Conservation (phyloP, 2,329 filamentous ascomycete species). For the Orbilia blumenaviensis region DNA sequence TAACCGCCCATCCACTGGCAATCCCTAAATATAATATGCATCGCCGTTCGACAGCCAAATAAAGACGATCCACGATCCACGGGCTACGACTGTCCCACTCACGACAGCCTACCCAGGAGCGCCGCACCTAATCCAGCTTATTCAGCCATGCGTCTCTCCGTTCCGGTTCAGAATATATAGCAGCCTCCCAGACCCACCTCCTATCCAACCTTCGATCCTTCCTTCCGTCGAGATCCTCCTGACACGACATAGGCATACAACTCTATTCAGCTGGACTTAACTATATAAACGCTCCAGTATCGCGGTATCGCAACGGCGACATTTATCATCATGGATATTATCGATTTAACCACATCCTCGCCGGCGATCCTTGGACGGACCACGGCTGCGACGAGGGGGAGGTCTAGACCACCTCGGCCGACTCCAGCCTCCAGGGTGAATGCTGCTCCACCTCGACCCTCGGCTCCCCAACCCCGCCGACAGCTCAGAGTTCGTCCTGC, state of each 20-base stretch:
- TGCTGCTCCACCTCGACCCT: not conserved
- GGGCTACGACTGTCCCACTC: not conserved
- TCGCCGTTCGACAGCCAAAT: too few relatives aligned
- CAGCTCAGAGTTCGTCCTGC: not conserved
- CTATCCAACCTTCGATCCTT: too few relatives aligned
- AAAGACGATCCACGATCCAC: not conserved
- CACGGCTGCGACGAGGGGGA: not conserved
- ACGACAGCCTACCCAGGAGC: not conserved
- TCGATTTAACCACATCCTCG: constrained; percentile 41
- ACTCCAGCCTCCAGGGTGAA: not conserved
- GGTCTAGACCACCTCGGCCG: not conserved
- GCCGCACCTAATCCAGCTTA: not conserved
- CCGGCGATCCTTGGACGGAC: not conserved
- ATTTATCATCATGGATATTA: constrained; percentile 18
- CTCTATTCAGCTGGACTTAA: too few relatives aligned
- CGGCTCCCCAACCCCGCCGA: not conserved
- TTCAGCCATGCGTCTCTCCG: not conserved
- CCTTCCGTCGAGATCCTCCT: not conserved
- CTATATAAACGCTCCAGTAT: too few relatives aligned
- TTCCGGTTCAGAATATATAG: not conserved
- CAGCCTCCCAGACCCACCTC: not conserved
- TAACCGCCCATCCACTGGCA: too few relatives aligned
- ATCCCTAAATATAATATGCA: too few relatives aligned
- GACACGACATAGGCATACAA: too few relatives aligned
- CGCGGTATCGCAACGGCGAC: not conserved